A percentile compares a stretch with the other conserved stretches of the same genome.
Evolutionary conservation across 176 grass and related monocot genomes (phyloP).

Genomic region (Hordeum marinum): DNA sequence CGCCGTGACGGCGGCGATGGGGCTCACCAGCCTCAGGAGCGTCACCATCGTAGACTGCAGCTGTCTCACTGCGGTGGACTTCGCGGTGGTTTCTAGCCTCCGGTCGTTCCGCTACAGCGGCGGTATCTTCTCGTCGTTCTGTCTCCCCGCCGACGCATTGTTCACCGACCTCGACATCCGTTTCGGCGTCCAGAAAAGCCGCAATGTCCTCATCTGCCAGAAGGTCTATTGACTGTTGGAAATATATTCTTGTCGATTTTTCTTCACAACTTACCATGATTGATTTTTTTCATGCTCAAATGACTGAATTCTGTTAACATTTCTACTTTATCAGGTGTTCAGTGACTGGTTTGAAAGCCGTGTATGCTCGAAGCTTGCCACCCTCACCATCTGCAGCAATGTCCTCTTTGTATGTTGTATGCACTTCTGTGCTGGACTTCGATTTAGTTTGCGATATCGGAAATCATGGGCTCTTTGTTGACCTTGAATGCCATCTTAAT

Average conservation of each 20-base stretch:
- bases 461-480: not conserved
- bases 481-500: not conserved
- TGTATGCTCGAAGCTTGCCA: conserved; percentile 26
- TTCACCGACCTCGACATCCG: conserved; percentile 39
- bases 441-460: not conserved
- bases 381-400: conserved; percentile 24
- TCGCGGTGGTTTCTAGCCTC: not conserved
- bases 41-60: conserved; percentile 40
- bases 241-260: not conserved
- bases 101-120: conserved; percentile 10
- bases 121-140: not conserved
- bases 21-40: not conserved
- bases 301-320: not conserved
- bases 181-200: not conserved
- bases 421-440: not conserved
- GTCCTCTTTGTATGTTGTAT: conserved; percentile 1
- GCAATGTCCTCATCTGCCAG: not conserved
- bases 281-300: not conserved
- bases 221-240: not conserved
- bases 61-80: not conserved
- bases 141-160: not conserved
- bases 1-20: not conserved
- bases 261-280: not conserved
- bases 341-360: not conserved
- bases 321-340: not conserved